phyloP scores from a whole-genome alignment of 148 eudicot genomes.

The Fagopyrum homotropicum region DNA sequence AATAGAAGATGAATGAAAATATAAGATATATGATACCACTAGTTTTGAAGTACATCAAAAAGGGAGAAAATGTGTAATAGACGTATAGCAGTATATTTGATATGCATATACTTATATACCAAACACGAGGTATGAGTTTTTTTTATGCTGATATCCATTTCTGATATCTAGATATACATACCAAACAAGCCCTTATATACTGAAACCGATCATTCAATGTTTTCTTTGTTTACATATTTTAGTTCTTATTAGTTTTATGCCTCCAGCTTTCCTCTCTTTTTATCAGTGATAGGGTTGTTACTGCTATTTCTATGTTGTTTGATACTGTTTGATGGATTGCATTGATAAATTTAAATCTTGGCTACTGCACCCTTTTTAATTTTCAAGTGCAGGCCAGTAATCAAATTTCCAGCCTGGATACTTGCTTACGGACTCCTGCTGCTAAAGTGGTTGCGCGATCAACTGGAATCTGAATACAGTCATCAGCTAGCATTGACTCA shows the following conservation, averaged over 20 bases:
- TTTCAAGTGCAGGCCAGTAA: conserved; percentile 50
- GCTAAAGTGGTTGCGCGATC: conserved; percentile 46
- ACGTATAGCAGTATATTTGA: too few species aligned
- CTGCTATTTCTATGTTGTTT: not conserved
- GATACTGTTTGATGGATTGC: not conserved
- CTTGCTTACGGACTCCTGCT: conserved; percentile 31
- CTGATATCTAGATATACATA: too few species aligned
- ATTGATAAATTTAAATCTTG: conserved; percentile 6
- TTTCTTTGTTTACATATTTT: not conserved
- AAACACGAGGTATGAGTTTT: too few species aligned
- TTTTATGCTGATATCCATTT: too few species aligned
- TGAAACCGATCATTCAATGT: not conserved
- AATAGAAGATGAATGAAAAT: too few species aligned
- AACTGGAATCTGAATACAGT: conserved; percentile 41
- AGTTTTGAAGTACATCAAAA: too few species aligned
- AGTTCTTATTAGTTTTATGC: not conserved
- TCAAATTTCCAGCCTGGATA: conserved; percentile 54
- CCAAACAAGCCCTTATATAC: not conserved
- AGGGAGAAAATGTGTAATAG: too few species aligned
- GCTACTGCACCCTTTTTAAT: conserved; percentile 11
- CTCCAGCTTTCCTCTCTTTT: not conserved
- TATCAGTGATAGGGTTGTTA: not conserved
- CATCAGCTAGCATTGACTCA: conserved; percentile 30
- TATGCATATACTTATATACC: too few species aligned
- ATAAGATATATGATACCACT: too few species aligned